Evolutionary conservation across 495 filamentous ascomycete genomes (phyloP).

Genomic region (Recurvomyces mirabilis): DNA sequence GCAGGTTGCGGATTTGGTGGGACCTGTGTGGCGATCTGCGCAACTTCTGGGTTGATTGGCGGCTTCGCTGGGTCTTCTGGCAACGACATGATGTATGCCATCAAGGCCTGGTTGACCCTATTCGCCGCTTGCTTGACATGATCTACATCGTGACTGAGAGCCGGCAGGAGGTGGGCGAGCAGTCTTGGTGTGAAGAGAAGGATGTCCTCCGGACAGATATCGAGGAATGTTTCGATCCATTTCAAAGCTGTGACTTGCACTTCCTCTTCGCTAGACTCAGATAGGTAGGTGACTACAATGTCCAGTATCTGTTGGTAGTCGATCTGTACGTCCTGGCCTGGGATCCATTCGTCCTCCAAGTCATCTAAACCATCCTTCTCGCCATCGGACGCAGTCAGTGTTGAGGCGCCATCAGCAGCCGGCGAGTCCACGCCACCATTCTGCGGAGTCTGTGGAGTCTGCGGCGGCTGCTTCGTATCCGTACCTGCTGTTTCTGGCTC

Average conservation of each 20-base stretch:
- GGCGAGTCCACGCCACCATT: constrained; percentile 9
- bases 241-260: constrained; percentile 80
- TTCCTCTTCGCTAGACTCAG: constrained; percentile 75
- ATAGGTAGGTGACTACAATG: constrained; percentile 77
- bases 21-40: constrained; percentile 30
- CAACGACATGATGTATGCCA: constrained; percentile 82
- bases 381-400: constrained; percentile 13
- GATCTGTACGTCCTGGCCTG: constrained; percentile 91
- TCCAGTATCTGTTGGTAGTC: constrained; percentile 86
- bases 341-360: constrained; percentile 87
- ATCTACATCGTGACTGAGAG: constrained; percentile 84
- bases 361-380: constrained; percentile 47
- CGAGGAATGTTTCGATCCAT: constrained; percentile 94
- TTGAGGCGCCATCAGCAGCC: constrained; percentile 11
- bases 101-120: constrained; percentile 76
- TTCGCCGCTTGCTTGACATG: constrained; percentile 78
- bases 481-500: neutral
- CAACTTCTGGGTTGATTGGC: neutral
- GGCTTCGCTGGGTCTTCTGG: constrained; percentile 54
- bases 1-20: constrained; percentile 21
- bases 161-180: constrained; percentile 81
- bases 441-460: constrained; percentile 4
- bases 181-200: constrained; percentile 86
- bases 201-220: constrained; percentile 97
- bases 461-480: constrained; percentile 11